Evolutionary conservation across 345 rosid species (phyloP).

Genomic region (Kernera saxatilis): DNA sequence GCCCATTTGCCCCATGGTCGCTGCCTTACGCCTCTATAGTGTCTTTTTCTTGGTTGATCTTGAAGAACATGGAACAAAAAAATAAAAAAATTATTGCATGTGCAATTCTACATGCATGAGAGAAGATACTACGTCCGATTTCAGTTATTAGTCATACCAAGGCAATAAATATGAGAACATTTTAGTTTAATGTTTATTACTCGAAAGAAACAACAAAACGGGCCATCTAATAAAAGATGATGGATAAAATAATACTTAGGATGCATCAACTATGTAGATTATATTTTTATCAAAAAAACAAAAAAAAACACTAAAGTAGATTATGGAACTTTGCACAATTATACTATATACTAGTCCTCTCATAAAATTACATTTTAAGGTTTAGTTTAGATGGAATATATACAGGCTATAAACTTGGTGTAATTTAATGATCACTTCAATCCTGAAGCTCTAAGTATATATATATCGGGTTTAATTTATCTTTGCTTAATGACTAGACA

Average conservation of each 20-base stretch:
- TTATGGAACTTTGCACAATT: neutral
- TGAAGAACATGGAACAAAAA: slow-evolving; percentile 8
- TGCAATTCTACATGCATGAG: slow-evolving; percentile 5
- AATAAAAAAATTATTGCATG: neutral
- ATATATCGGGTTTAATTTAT: neutral
- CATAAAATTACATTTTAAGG: neutral
- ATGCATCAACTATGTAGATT: neutral
- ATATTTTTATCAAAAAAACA: too few relatives aligned
- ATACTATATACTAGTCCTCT: neutral
- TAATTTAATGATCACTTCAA: neutral
- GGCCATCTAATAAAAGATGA: neutral
- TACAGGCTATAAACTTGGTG: neutral
- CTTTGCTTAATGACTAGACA: neutral
- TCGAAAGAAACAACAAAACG: neutral
- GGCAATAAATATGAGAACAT: neutral
- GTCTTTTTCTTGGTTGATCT: slow-evolving; percentile 57
- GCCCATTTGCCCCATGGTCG: slow-evolving; percentile 99
- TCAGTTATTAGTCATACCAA: neutral
- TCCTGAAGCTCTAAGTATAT: neutral
- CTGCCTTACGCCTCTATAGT: slow-evolving; percentile 92
- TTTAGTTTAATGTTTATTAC: neutral
- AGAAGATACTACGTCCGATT: slow-evolving; percentile 8
- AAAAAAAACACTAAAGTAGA: too few relatives aligned
- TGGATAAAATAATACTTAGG: neutral
- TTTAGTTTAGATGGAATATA: neutral